Evolutionary conservation across 2,329 filamentous ascomycete species (phyloP).

Genomic region (Hawksworthiomyces lignivorus): DNA sequence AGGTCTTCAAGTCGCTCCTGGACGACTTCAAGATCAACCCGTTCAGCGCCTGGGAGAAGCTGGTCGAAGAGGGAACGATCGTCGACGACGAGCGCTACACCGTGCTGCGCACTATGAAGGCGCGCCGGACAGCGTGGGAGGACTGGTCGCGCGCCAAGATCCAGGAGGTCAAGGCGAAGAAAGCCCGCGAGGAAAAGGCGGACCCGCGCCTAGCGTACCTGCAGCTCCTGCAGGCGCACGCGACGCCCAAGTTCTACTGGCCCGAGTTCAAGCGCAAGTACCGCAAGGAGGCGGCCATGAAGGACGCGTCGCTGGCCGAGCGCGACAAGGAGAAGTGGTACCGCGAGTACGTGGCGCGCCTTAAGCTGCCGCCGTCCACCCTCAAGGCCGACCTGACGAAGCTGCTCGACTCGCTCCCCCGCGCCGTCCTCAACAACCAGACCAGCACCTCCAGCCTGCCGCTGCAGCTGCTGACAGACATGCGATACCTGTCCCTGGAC

Average conservation of each 20-base stretch:
- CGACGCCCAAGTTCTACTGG: slow-evolving; percentile 92
- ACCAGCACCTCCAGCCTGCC: slow-evolving; percentile 53
- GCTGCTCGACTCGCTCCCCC: slow-evolving; percentile 55
- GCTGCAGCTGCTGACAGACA: slow-evolving; percentile 52
- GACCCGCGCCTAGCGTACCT: slow-evolving; percentile 81
- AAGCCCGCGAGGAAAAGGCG: slow-evolving; percentile 67
- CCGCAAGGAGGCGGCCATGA: slow-evolving; percentile 74
- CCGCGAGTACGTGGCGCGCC: slow-evolving; percentile 60
- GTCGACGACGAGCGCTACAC: slow-evolving; percentile 85
- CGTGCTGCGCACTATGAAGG: slow-evolving; percentile 70
- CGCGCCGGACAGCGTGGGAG: slow-evolving; percentile 74
- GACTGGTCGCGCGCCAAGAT: slow-evolving; percentile 78
- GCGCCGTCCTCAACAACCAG: slow-evolving; percentile 50
- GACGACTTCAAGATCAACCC: slow-evolving; percentile 77
- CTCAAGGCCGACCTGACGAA: slow-evolving; percentile 62
- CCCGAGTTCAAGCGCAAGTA: slow-evolving; percentile 91
- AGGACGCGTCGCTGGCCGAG: slow-evolving; percentile 60
- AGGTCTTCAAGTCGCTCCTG: slow-evolving; percentile 78
- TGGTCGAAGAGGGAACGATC: slow-evolving; percentile 74
- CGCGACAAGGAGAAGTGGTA: slow-evolving; percentile 76
- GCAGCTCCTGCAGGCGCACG: slow-evolving; percentile 69
- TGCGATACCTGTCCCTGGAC: slow-evolving; percentile 63
- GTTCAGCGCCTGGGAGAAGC: slow-evolving; percentile 84
- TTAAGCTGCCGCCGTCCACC: slow-evolving; percentile 58
- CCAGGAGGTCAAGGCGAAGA: slow-evolving; percentile 60